These are phyloP conservation scores for Syncephalastrum contaminatum DNA, from an alignment of 371 early-diverging fungal genomes.

Conservation along the genomic window DNA sequence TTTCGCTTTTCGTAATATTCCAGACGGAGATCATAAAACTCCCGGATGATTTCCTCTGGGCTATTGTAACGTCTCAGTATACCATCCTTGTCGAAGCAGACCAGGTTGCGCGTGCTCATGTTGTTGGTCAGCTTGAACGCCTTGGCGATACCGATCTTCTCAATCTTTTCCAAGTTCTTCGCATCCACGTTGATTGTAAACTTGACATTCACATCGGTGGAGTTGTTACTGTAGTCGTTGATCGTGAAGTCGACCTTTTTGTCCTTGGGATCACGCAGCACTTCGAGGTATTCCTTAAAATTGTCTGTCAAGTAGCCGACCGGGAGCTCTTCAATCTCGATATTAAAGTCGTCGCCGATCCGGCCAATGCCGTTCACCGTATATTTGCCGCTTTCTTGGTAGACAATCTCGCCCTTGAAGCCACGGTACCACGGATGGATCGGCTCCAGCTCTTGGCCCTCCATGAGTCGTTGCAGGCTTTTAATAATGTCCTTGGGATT, in stretches of 20 bases:
- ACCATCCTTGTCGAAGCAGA: constrained; percentile 95
- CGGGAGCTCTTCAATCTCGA: constrained; percentile 96
- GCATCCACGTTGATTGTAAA: constrained; percentile 81
- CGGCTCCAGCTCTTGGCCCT: constrained; percentile 65
- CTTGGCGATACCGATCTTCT: constrained; percentile 79
- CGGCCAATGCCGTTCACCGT: constrained; percentile 74
- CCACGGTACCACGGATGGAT: constrained; percentile 99
- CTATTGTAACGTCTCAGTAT: constrained; percentile 85
- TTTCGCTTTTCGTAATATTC: constrained; percentile 92
- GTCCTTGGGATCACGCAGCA: constrained; percentile 41
- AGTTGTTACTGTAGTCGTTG: constrained; percentile 79
- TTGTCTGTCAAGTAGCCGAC: constrained; percentile 93
- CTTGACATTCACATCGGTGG: constrained; percentile 80
- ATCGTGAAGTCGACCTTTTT: constrained; percentile 33
- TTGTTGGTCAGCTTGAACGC: constrained; percentile 78
- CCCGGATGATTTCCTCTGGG: constrained; percentile 85
- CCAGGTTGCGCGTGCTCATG: constrained; percentile 90
- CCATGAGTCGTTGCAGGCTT: constrained; percentile 88
- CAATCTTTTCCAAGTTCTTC: constrained; percentile 69
- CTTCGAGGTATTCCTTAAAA: constrained; percentile 92
- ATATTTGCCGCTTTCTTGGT: constrained; percentile 33
- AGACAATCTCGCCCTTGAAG: constrained; percentile 56
- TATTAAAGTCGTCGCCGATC: constrained; percentile 69
- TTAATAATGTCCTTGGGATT: constrained; percentile 94
- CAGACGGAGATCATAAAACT: constrained; percentile 91